Conservation (phyloP, 108 stramenopile genomes). For the Nitzschia putrida region DNA sequence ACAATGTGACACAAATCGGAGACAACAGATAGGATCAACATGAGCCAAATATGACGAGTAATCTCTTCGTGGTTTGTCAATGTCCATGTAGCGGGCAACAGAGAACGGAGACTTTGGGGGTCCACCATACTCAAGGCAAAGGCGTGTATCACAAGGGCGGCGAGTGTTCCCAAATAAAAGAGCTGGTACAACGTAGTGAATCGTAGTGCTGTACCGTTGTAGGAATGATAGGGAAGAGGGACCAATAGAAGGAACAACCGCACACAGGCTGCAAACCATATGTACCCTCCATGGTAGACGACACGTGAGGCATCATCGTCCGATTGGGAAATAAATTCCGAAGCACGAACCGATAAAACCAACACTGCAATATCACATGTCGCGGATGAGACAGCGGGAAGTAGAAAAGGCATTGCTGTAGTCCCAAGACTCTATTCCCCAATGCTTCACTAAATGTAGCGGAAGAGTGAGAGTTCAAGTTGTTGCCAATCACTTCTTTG, state of each 20-base stretch:
- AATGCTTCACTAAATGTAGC: too few species aligned
- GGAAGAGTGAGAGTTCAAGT: too few species aligned
- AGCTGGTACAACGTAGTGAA: slow-evolving; percentile 55
- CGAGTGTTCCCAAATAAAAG: slow-evolving; percentile 55
- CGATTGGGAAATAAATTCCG: slow-evolving; percentile 13
- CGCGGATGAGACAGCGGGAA: slow-evolving; percentile 63
- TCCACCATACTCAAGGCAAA: slow-evolving; percentile 59
- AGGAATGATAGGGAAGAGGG: slow-evolving; percentile 77
- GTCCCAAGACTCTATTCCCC: too few species aligned
- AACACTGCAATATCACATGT: slow-evolving; percentile 56
- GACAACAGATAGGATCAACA: slow-evolving; percentile 54
- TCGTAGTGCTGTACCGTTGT: slow-evolving; percentile 65
- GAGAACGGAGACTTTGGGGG: slow-evolving; percentile 41
- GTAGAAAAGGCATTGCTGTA: slow-evolving; percentile 50
- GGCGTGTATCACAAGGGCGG: slow-evolving; percentile 60
- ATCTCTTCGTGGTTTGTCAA: slow-evolving; percentile 24
- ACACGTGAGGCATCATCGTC: slow-evolving; percentile 11
- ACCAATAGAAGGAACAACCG: slow-evolving; percentile 61
- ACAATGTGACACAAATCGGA: slow-evolving; percentile 66
- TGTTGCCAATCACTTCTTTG: too few species aligned
- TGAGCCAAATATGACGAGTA: slow-evolving; percentile 54
- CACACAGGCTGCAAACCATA: slow-evolving; percentile 49
- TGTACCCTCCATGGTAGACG: slow-evolving; percentile 45
- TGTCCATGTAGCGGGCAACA: slow-evolving; percentile 25
- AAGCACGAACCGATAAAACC: slow-evolving; percentile 32